Percentiles rank a stretch among this genome's conserved stretches.
Evolutionary conservation across 805 yeast genomes (phyloP).

Genomic region (Candida dajiaensis): DNA sequence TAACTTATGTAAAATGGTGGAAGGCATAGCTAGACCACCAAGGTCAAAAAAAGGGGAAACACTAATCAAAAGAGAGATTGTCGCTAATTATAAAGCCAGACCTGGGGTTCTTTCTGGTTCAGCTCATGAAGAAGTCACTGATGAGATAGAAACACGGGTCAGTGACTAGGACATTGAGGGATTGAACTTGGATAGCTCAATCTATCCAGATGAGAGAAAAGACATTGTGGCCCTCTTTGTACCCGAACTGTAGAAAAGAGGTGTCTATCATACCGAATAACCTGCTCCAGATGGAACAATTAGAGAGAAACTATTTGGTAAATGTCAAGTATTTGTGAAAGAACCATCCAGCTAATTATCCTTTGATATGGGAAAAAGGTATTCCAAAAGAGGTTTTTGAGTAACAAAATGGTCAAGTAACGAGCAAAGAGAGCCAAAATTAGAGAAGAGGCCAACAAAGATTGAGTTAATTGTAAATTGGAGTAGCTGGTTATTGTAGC

Average conservation of each 20-base stretch:
- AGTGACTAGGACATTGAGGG: conserved; percentile 5
- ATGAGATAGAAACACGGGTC: conserved; percentile 3
- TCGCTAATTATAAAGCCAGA: neutral
- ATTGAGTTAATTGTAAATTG: neutral
- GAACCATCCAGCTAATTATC: conserved; percentile 19
- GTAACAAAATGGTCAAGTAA: neutral
- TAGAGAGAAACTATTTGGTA: conserved; percentile 32
- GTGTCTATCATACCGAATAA: conserved; percentile 32
- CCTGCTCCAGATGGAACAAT: conserved; percentile 27
- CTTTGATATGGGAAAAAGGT: conserved; percentile 17
- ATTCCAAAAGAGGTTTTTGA: conserved; percentile 25
- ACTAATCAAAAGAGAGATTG: neutral
- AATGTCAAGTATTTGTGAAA: conserved; percentile 9
- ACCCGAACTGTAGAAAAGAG: conserved; percentile 32
- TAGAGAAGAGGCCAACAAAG: neutral
- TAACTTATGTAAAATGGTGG: neutral
- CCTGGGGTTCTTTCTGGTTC: conserved; percentile 26
- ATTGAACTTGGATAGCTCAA: conserved; percentile 34
- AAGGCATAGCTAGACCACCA: neutral
- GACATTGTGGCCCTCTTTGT: conserved; percentile 33
- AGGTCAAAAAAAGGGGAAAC: neutral
- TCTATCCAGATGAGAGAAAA: conserved; percentile 32
- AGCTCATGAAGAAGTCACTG: conserved; percentile 25
- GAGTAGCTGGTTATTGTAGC: too few relatives aligned
- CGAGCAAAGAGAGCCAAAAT: neutral